Percentiles rank a stretch among this genome's conserved stretches.
These are phyloP conservation scores for Alopecurus myosuroides DNA, from an alignment of 176 grass and related monocot genomes.

Conservation along the genomic window DNA sequence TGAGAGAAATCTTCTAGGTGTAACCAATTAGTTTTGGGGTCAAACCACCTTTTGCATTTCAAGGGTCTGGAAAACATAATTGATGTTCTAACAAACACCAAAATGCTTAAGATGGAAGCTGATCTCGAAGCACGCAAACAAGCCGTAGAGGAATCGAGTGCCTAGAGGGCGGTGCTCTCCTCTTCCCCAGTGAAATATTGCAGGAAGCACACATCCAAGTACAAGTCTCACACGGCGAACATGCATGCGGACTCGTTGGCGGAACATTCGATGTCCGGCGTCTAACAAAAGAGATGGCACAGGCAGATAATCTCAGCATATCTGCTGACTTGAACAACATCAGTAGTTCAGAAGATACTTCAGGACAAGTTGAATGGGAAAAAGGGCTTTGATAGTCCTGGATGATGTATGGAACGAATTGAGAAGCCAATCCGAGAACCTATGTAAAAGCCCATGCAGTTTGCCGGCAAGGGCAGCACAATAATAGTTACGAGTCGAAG, in stretches of 20 bases:
- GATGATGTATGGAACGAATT: constrained; percentile 52
- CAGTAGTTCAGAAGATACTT: constrained; percentile 17
- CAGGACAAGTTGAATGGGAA: not conserved
- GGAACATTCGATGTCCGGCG: not conserved
- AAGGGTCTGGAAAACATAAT: not conserved
- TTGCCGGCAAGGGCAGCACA: constrained; percentile 20
- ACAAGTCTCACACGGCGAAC: too few relatives aligned
- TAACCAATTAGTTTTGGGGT: not conserved
- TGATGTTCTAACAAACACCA: too few relatives aligned
- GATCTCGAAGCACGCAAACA: too few relatives aligned
- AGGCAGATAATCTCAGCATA: not conserved
- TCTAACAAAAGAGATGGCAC: constrained; percentile 35
- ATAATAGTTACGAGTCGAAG: constrained; percentile 27
- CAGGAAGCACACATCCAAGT: too few relatives aligned
- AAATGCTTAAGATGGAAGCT: too few relatives aligned
- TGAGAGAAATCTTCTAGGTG: not conserved
- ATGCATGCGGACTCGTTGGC: too few relatives aligned
- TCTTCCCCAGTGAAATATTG: too few relatives aligned
- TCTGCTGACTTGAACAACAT: not conserved
- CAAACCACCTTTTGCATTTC: not conserved
- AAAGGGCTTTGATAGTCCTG: constrained; percentile 22
- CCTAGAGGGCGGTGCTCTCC: too few relatives aligned
- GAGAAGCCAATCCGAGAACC: constrained; percentile 16
- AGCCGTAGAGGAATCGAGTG: too few relatives aligned
- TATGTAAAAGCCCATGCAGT: constrained; percentile 29